phyloP scores from a whole-genome alignment of 2,329 filamentous ascomycete genomes.

The Fusarium compactum region DNA sequence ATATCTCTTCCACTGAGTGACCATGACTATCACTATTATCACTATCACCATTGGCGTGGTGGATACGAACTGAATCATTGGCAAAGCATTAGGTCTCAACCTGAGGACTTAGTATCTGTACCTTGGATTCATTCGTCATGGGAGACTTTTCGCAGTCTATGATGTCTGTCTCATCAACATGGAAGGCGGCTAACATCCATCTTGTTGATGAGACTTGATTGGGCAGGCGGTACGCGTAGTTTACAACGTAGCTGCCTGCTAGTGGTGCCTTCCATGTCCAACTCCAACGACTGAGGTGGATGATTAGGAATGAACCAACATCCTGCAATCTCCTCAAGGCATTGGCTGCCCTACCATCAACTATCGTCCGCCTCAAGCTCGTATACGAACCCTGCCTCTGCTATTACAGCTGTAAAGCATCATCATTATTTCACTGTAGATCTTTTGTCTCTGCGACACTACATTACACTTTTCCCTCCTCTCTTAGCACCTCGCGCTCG shows the following conservation, averaged over 20 bases:
- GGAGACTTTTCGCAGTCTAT: background rate
- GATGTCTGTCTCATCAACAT: background rate
- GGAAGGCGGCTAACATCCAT: slow-evolving; percentile 11
- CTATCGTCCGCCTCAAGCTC: slow-evolving; percentile 22
- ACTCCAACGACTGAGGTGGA: slow-evolving; percentile 15
- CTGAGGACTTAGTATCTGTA: background rate
- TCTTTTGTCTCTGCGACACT: background rate
- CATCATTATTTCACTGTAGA: background rate
- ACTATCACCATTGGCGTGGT: slow-evolving; percentile 4
- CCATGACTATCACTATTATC: background rate
- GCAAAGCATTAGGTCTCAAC: slow-evolving; percentile 3
- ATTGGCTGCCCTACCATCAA: slow-evolving; percentile 13
- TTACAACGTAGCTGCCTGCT: slow-evolving; percentile 14
- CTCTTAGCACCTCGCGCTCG: slow-evolving; percentile 36
- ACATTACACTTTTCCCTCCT: slow-evolving; percentile 19
- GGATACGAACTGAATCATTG: slow-evolving; percentile 29
- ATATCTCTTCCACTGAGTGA: background rate
- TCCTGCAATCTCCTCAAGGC: slow-evolving; percentile 44
- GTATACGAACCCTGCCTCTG: slow-evolving; percentile 22
- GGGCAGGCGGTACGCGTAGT: slow-evolving; percentile 3
- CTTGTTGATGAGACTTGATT: slow-evolving; percentile 16
- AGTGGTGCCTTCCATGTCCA: slow-evolving; percentile 17
- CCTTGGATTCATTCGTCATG: background rate
- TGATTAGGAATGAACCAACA: slow-evolving; percentile 19
- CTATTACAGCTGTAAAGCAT: background rate